Evolutionary conservation across 2,329 filamentous ascomycete genomes (phyloP).

Genomic region (Tolypocladium ovalisporum): DNA sequence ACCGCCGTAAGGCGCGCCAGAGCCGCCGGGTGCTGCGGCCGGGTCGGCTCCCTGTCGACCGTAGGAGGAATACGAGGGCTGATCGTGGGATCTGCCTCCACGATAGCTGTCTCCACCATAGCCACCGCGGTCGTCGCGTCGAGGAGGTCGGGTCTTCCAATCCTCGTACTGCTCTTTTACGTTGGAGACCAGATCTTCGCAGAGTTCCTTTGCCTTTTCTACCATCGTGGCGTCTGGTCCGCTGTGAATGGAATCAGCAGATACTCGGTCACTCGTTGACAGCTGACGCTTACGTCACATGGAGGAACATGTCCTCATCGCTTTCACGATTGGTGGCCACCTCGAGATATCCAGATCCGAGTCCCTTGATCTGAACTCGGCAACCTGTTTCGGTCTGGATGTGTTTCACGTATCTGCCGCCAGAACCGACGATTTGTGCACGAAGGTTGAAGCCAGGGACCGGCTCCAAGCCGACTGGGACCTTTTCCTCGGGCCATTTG

Average conservation of each 20-base stretch:
- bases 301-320: constrained; percentile 92
- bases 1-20: constrained; percentile 18
- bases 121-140: constrained; percentile 39
- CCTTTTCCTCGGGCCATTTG: constrained; percentile 98
- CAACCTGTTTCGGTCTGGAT: constrained; percentile 94
- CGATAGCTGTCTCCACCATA: constrained; percentile 18
- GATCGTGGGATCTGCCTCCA: constrained; percentile 12
- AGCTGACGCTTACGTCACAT: constrained; percentile 64
- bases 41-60: constrained; percentile 17
- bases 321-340: constrained; percentile 79
- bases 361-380: constrained; percentile 95
- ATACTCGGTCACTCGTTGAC: not conserved
- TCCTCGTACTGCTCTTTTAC: constrained; percentile 84
- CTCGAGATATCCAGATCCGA: constrained; percentile 89
- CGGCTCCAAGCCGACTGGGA: constrained; percentile 81
- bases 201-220: constrained; percentile 75
- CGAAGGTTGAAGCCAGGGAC: constrained; percentile 92
- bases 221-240: constrained; percentile 84
- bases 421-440: constrained; percentile 89
- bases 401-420: constrained; percentile 93
- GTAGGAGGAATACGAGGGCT: constrained; percentile 17
- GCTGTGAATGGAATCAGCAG: constrained; percentile 30
- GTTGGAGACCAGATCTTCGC: constrained; percentile 75
- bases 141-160: constrained; percentile 74
- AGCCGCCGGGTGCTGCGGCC: constrained; percentile 22